Percentiles rank a stretch among this genome's conserved stretches.
These are phyloP conservation scores for Lecanicillium sp. DNA, from an alignment of 2,329 filamentous ascomycete genomes.

Conservation along the genomic window DNA sequence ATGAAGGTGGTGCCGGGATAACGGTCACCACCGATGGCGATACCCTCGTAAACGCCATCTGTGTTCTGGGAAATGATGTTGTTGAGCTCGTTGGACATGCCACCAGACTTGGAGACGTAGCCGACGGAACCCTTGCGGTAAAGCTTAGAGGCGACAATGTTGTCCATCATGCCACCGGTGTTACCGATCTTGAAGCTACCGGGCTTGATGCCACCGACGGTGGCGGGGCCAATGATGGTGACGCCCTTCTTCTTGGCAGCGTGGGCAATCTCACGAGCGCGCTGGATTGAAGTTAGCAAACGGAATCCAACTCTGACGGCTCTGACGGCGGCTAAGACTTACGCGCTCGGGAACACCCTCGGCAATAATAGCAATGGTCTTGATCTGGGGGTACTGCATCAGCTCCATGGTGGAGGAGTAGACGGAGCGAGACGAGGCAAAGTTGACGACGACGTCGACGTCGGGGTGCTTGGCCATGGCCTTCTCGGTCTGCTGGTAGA, in stretches of 20 bases:
- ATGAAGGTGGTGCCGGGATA: conserved; percentile 99
- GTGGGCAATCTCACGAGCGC: conserved; percentile 95
- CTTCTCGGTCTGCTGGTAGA: conserved; percentile 92
- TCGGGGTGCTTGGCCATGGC: conserved; percentile 95
- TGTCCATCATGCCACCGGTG: conserved; percentile 99
- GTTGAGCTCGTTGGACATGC: conserved; percentile 99
- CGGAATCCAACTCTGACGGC: not conserved
- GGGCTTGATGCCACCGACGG: conserved; percentile 98
- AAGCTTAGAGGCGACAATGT: conserved; percentile 99
- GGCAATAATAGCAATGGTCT: conserved; percentile 98
- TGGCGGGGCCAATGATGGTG: conserved; percentile 97
- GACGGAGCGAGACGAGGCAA: conserved; percentile 96
- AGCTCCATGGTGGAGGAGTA: conserved; percentile 98
- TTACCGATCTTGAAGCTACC: conserved; percentile 99
- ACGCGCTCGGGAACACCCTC: conserved; percentile 98
- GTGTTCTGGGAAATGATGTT: conserved; percentile 97
- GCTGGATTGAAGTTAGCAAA: conserved; percentile 55
- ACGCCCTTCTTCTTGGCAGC: conserved; percentile 97
- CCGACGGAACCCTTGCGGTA: conserved; percentile 98
- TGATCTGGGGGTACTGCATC: conserved; percentile 95
- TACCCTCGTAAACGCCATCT: conserved; percentile 97
- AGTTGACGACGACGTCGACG: conserved; percentile 98
- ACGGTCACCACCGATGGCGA: conserved; percentile 97
- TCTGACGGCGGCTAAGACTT: conserved; percentile 35
- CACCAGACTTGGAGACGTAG: conserved; percentile 99